These are phyloP conservation scores for Dothistroma septosporum DNA, from an alignment of 2,329 filamentous ascomycete genomes.

Conservation along the genomic window DNA sequence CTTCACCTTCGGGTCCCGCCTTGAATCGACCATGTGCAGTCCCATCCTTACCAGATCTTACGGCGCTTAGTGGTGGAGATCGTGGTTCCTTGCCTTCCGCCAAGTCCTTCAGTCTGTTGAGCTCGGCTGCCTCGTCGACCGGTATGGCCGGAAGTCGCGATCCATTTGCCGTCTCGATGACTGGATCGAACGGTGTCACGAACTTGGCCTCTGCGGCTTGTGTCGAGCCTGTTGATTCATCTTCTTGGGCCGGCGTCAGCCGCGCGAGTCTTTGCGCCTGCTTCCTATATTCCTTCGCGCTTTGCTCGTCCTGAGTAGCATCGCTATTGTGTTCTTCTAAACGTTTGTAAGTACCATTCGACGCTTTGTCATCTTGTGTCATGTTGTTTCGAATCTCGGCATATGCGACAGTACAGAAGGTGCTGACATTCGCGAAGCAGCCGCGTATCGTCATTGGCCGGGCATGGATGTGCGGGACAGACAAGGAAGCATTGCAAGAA, in stretches of 20 bases:
- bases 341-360: slow-evolving; percentile 1
- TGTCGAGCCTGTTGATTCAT: slow-evolving; percentile 44
- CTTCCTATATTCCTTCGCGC: slow-evolving; percentile 51
- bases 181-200: slow-evolving; percentile 65
- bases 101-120: slow-evolving; percentile 60
- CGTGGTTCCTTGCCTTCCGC: slow-evolving; percentile 39
- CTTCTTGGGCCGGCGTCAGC: slow-evolving; percentile 39
- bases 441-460: background rate
- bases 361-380: background rate
- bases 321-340: background rate
- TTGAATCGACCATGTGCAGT: slow-evolving; percentile 37
- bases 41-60: slow-evolving; percentile 43
- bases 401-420: background rate
- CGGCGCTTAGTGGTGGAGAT: slow-evolving; percentile 30
- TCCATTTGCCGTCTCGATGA: slow-evolving; percentile 65
- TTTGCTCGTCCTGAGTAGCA: background rate
- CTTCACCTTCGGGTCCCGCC: slow-evolving; percentile 14
- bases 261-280: slow-evolving; percentile 53
- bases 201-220: slow-evolving; percentile 59
- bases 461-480: background rate
- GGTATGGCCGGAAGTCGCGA: slow-evolving; percentile 65
- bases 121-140: slow-evolving; percentile 63
- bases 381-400: background rate
- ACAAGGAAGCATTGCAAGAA: background rate
- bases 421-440: background rate